phyloP scores from a whole-genome alignment of 495 filamentous ascomycete genomes.

The Diplogelasinospora grovesii region DNA sequence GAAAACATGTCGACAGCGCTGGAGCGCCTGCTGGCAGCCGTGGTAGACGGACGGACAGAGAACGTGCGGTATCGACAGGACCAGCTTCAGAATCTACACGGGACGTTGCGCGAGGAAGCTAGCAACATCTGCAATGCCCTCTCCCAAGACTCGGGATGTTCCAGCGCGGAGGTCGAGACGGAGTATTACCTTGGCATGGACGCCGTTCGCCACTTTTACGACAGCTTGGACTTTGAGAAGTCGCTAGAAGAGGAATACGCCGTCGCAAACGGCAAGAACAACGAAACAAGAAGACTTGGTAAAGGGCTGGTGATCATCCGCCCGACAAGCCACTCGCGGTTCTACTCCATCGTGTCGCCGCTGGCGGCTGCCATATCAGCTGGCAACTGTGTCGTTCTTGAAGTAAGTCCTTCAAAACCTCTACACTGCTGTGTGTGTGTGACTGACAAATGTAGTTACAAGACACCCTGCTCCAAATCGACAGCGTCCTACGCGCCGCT shows the following conservation, averaged over 20 bases:
- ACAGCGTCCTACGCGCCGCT: conserved; percentile 32
- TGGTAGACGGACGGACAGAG: conserved; percentile 40
- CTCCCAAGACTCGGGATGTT: conserved; percentile 23
- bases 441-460: conserved; percentile 24
- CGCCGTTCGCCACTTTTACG: conserved; percentile 39
- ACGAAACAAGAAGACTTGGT: conserved; percentile 17
- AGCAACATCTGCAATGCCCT: conserved; percentile 35
- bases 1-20: conserved; percentile 25
- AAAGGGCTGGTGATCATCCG: conserved; percentile 48
- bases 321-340: conserved; percentile 39
- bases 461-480: conserved; percentile 24
- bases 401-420: conserved; percentile 26
- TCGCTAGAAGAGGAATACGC: conserved; percentile 43
- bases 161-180: conserved; percentile 27
- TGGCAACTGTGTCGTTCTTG: conserved; percentile 47
- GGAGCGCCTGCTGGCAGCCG: conserved; percentile 32
- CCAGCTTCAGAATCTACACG: conserved; percentile 40
- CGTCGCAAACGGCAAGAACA: conserved; percentile 39
- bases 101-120: conserved; percentile 25
- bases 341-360: conserved; percentile 42
- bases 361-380: conserved; percentile 43
- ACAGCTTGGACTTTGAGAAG: conserved; percentile 29
- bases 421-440: background rate
- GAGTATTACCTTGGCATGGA: conserved; percentile 38
- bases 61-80: conserved; percentile 41